These are phyloP conservation scores for Aspergillus cejpii DNA, from an alignment of 2,329 filamentous ascomycete species.

Conservation along the genomic window DNA sequence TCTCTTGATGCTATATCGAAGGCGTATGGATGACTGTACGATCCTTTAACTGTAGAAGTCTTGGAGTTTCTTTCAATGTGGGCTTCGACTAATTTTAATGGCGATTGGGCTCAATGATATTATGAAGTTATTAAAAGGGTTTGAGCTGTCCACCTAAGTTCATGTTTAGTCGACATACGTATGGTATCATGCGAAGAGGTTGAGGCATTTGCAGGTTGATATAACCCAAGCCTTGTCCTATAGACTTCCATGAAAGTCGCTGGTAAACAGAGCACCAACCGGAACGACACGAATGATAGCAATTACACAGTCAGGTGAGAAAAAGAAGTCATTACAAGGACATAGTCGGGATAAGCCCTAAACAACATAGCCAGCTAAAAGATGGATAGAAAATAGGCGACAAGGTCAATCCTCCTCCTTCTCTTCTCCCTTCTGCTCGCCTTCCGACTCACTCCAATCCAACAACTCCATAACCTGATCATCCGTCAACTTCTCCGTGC, in stretches of 20 bases:
- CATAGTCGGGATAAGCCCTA: not conserved
- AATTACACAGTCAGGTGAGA: not conserved
- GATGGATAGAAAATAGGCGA: not conserved
- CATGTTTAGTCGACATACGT: no score
- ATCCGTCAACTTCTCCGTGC: constrained; percentile 61
- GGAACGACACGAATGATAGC: not conserved
- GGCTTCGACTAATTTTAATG: no score
- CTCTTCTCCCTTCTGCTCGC: constrained; percentile 19
- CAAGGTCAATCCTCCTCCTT: not conserved
- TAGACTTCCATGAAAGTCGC: not conserved
- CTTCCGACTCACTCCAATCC: constrained; percentile 44
- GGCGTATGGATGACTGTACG: not conserved
- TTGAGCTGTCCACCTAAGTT: no score
- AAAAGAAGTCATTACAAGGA: not conserved
- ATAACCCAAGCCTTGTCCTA: no score
- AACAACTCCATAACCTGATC: constrained; percentile 70
- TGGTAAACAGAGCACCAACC: not conserved
- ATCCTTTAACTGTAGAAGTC: no score
- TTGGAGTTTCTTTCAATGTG: no score
- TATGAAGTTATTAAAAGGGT: no score
- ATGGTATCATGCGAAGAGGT: no score
- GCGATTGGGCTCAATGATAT: no score
- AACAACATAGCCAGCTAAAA: not conserved
- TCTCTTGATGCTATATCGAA: not conserved
- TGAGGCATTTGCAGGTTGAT: no score